A percentile compares a stretch with the other conserved stretches of the same genome.
Evolutionary conservation across 169 alveolate species (phyloP).

Genomic region (Cryptosporidium muris): DNA sequence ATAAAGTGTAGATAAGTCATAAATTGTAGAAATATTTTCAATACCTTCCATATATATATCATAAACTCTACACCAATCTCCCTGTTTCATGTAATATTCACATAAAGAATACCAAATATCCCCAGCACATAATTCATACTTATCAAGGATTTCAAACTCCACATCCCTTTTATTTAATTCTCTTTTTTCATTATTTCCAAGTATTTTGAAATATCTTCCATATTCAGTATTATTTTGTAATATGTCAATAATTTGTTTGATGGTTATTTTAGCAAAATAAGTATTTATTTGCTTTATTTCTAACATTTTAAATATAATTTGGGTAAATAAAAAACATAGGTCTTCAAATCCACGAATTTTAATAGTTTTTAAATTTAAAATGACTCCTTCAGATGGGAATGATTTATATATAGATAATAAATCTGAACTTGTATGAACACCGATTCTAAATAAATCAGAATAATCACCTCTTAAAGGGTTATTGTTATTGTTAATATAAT

Average conservation of each 20-base stretch:
- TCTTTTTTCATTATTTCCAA: neutral
- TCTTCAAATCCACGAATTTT: slow-evolving; percentile 31
- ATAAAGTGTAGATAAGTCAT: slow-evolving; percentile 40
- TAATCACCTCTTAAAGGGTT: too few species aligned
- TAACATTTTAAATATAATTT: slow-evolving; percentile 6
- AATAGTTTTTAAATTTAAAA: neutral
- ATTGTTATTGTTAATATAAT: too few species aligned
- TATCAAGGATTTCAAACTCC: neutral
- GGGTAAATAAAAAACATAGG: neutral
- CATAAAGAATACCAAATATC: slow-evolving; percentile 14
- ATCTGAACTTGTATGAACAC: neutral
- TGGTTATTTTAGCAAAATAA: too few species aligned
- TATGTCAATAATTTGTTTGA: too few species aligned
- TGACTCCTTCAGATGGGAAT: slow-evolving; percentile 2
- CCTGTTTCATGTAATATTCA: slow-evolving; percentile 49
- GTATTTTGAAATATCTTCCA: slow-evolving; percentile 1
- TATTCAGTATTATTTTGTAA: neutral
- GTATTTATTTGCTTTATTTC: neutral
- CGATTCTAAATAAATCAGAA: neutral
- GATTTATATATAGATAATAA: neutral
- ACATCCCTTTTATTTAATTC: neutral
- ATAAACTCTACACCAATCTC: slow-evolving; percentile 28
- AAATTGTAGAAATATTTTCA: slow-evolving; percentile 7
- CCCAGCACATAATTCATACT: slow-evolving; percentile 29
- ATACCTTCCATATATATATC: slow-evolving; percentile 20